Base-by-base conservation (phyloP, 2,329 filamentous ascomycete species). In the Aspergillus arachidicola region DNA sequence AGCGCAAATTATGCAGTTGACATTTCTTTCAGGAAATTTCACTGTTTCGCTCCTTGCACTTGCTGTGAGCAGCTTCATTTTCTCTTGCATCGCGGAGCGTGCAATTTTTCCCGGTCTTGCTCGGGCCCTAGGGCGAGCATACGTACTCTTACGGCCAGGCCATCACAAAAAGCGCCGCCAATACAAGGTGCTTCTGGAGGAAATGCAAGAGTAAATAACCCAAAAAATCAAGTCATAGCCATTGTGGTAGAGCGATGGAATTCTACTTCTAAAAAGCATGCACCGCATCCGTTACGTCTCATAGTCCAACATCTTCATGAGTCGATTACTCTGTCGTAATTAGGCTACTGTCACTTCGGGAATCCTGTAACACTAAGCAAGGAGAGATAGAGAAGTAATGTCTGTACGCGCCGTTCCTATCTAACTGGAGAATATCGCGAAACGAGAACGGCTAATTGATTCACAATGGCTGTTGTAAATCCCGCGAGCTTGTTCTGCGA, bases 141-240 rank as follows among this genome's bases (percentile, higher is more conserved):
- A 88, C 73, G 79, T 85, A 57, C 79, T 76, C n/a, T 60, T 93
- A 55, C 80, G 75, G 79, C 86, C 69, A 77, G 75, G 85, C 57
- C 84, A 83, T 73, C 79, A 82, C 50, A 97, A 97, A 82, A 88
- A 90, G 79, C 86, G 93, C 67, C 97, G 97, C 79, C 83, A 89
- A 80, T 97, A 97, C 75, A 98, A 98, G 80, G 71, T 92, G 23
- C 89, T 97, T 34, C 75, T 85, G 57, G 91, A 95, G 73, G 82
- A 86, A 61, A 91, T 90, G 85, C 79, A 79, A 59, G 69, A 58
- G 38, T 69, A 59, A 58, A 28, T 59, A 43, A 32, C 23, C 23
- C 9, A 3, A 51, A 11, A 9, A 14, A 6, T 19, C 12, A 48
- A 48, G 19, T 6, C 21, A 28, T 23, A 28, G 9, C 56, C 21